Evolutionary conservation across 129 eudicot species (phyloP).

Genomic region (Deinandra increscens): DNA sequence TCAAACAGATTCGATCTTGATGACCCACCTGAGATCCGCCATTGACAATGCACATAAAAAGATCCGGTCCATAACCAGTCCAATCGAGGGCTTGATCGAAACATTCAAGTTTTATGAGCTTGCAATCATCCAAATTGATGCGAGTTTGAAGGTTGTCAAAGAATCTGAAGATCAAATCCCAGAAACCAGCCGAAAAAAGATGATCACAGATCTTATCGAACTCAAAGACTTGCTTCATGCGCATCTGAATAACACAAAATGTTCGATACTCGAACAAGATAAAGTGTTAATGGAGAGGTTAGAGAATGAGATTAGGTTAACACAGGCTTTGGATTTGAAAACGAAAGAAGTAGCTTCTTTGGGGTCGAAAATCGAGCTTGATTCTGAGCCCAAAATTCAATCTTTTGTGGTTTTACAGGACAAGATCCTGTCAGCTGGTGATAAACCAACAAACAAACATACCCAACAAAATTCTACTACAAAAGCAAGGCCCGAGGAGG

Average conservation of each 20-base stretch:
- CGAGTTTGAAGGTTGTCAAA: conserved; percentile 40
- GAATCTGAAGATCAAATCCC: conserved; percentile 34
- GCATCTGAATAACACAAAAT: conserved; percentile 40
- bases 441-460: not conserved
- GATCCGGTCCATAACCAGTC: conserved; percentile 42
- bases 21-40: conserved; percentile 55
- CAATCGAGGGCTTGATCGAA: conserved; percentile 49
- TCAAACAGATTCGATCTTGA: conserved; percentile 49
- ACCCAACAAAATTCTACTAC: no score
- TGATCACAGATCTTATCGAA: conserved; percentile 43
- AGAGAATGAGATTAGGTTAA: conserved; percentile 38
- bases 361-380: no score
- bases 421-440: conserved; percentile 27
- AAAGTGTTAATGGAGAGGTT: conserved; percentile 42
- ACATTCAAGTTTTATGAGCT: conserved; percentile 69
- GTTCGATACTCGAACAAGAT: conserved; percentile 46
- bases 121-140: conserved; percentile 57
- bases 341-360: no score
- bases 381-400: no score
- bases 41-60: conserved; percentile 63
- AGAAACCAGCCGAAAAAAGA: conserved; percentile 38
- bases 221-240: conserved; percentile 47
- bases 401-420: no score
- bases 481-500: no score
- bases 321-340: no score